phyloP scores from a whole-genome alignment of 257 asterid genomes.

The Cynanchum wilfordii region DNA sequence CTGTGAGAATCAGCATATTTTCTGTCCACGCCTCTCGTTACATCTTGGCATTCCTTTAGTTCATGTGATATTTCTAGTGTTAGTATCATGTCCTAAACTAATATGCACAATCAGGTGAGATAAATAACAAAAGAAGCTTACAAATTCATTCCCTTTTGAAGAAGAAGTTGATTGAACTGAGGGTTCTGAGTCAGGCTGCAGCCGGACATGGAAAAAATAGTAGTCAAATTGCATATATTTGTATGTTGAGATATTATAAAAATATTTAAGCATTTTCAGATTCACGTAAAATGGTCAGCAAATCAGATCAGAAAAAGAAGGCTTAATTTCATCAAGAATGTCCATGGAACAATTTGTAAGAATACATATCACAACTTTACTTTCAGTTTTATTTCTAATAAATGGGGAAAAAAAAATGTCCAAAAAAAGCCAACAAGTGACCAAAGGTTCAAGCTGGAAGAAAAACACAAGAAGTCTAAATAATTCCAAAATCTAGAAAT shows the following conservation, averaged over 20 bases:
- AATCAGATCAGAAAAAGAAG: neutral
- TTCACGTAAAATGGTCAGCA: neutral
- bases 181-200: slow-evolving; percentile 2
- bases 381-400: neutral
- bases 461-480: neutral
- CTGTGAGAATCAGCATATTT: neutral
- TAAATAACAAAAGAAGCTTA: neutral
- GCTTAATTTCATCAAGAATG: neutral
- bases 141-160: neutral
- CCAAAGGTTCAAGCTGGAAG: neutral
- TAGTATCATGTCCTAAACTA: neutral
- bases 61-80: neutral
- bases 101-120: neutral
- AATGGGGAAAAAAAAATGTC: neutral
- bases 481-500: neutral
- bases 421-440: neutral
- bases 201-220: neutral
- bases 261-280: neutral
- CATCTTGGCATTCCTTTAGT: slow-evolving; percentile 1
- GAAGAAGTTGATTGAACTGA: slow-evolving; percentile 6
- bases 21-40: neutral
- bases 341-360: neutral
- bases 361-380: neutral
- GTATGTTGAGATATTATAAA: neutral
- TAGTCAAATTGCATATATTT: neutral